Conservation (phyloP, 352 stramenopile species). For the Bremia lactucae region DNA sequence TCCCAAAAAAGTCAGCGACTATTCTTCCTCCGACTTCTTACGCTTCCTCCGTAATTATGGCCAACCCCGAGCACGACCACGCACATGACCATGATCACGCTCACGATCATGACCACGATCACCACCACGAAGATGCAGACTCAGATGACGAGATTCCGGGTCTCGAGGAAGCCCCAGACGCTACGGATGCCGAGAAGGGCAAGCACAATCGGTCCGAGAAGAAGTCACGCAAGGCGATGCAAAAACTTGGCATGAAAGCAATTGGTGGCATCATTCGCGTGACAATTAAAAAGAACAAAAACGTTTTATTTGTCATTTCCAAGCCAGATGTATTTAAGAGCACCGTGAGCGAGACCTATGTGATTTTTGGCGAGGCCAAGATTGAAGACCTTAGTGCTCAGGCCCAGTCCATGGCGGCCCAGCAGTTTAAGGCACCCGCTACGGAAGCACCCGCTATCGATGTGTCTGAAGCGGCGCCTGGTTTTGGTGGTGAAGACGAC, state of each 20-base stretch:
- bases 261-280: conserved; percentile 94
- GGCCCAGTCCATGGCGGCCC: conserved; percentile 74
- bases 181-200: conserved; percentile 51
- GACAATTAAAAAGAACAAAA: conserved; percentile 98
- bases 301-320: conserved; percentile 94
- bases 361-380: conserved; percentile 99
- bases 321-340: conserved; percentile 98
- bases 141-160: conserved; percentile 78
- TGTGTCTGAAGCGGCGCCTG: conserved; percentile 19
- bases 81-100: conserved; percentile 31
- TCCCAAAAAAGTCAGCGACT: conserved; percentile 16
- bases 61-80: conserved; percentile 30
- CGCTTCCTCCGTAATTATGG: conserved; percentile 24
- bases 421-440: conserved; percentile 88
- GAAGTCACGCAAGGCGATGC: conserved; percentile 98
- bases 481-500: conserved; percentile 45
- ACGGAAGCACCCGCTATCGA: conserved; percentile 58
- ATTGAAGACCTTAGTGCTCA: conserved; percentile 93
- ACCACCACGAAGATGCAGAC: conserved; percentile 59
- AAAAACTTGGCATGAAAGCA: conserved; percentile 96
- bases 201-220: conserved; percentile 97
- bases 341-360: conserved; percentile 89
- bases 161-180: conserved; percentile 63
- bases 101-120: conserved; percentile 35
- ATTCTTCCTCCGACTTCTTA: too few relatives aligned